Evolutionary conservation across 2,329 filamentous ascomycete species (phyloP).

Genomic region (Lecanicillium sp.): DNA sequence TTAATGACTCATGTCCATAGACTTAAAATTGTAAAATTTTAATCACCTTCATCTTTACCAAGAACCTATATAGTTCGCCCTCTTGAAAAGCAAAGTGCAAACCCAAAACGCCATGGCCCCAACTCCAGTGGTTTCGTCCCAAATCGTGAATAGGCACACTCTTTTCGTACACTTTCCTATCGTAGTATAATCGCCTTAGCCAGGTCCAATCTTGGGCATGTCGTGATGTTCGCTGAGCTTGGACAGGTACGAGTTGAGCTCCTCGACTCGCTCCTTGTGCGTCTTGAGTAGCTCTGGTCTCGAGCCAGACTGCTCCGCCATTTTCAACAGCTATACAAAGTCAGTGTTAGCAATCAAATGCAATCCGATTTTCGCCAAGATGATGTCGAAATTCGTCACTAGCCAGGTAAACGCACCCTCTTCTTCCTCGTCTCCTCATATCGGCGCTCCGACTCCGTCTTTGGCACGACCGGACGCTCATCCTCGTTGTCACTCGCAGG

Average conservation of each 20-base stretch:
- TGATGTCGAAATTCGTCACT: background rate
- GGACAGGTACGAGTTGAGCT: constrained; percentile 88
- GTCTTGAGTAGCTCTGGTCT: constrained; percentile 81
- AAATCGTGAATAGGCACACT: constrained; percentile 17
- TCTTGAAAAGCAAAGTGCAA: too few species aligned
- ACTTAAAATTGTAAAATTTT: constrained; percentile 5
- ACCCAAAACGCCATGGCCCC: background rate
- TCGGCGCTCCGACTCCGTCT: constrained; percentile 77
- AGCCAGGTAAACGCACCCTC: constrained; percentile 51
- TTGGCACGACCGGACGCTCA: constrained; percentile 31
- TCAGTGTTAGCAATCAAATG: background rate
- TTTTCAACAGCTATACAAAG: constrained; percentile 61
- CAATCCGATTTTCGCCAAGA: background rate
- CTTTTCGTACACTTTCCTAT: constrained; percentile 12
- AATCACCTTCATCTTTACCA: background rate
- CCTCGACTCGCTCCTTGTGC: constrained; percentile 93
- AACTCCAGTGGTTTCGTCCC: background rate
- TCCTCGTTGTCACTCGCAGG: constrained; percentile 24
- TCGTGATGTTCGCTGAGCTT: constrained; percentile 95
- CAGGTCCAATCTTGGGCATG: constrained; percentile 68
- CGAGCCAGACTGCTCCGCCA: constrained; percentile 52
- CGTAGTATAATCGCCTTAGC: constrained; percentile 26
- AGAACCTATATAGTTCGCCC: too few species aligned
- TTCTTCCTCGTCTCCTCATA: constrained; percentile 77
- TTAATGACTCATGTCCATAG: constrained; percentile 7